Base-by-base conservation (phyloP, 2,329 filamentous ascomycete genomes). In the Sordariomycetes sp. region DNA sequence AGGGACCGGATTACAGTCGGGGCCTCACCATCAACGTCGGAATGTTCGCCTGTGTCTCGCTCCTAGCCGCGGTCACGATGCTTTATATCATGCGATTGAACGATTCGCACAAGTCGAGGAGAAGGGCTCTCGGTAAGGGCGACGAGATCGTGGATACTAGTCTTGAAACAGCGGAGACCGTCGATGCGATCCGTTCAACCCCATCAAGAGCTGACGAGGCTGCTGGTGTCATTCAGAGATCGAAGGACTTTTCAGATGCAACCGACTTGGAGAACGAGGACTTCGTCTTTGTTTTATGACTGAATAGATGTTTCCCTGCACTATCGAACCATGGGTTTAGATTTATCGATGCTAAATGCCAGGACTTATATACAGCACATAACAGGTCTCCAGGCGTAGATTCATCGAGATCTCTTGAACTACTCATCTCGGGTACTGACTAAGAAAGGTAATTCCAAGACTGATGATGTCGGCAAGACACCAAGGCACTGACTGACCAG, bases 181-280 rank as follows among this genome's bases (percentile, higher is more conserved):
- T 50, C n/a, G 45, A 45, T n/a, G 38, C 42, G 29, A 10, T 18
- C 35, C n/a, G 50, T 34, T 14, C n/a, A n/a, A n/a, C n/a, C n/a
- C n/a, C n/a, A n/a, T n/a, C n/a, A n/a, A n/a, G n/a, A n/a, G n/a
- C n/a, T n/a, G 39, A 39, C 5, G 44, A 41, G 4, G 37, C 32
- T 4, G 39, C 38, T 6, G 40, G 34, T 2, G 45, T 42, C 28
- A 57, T n/a, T n/a, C n/a, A n/a, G n/a, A n/a, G n/a, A n/a, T n/a
- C n/a, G n/a, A n/a, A 53, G 34, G 46, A 50, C 6, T 57, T 57
- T 46, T 48, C 43, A 7, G 76, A 82, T 47, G 52, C 70, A 14
- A 79, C 73, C 12, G 75, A 79, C 48, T 51, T 72, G 44, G 58
- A 70, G 52, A 79, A 79, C 40, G 74, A 79, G 45, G 74, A 79